A percentile compares a stretch with the other conserved stretches of the same genome.
phyloP scores from a whole-genome alignment of 345 rosid genomes.

The Euphorbia lathyris region DNA sequence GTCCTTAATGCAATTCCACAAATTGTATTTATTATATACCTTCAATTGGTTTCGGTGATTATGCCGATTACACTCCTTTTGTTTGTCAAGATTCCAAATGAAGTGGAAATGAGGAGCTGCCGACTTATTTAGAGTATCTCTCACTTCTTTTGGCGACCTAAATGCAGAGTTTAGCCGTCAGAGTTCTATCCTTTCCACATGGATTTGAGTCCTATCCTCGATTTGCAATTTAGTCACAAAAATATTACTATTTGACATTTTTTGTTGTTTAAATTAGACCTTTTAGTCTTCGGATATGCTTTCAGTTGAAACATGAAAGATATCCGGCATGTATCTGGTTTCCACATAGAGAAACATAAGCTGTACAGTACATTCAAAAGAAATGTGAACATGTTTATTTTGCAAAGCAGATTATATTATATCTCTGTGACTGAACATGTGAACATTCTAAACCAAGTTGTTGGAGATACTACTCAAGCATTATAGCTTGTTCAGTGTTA shows the following conservation, averaged over 20 bases:
- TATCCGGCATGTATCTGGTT: not conserved
- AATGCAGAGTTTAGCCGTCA: not conserved
- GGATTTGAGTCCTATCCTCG: not conserved
- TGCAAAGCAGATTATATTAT: not conserved
- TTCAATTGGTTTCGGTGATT: too few species aligned
- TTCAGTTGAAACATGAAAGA: not conserved
- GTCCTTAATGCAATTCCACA: not conserved
- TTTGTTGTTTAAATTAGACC: not conserved
- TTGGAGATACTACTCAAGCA: not conserved
- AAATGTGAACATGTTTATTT: not conserved
- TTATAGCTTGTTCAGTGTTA: not conserved
- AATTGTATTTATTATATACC: not conserved
- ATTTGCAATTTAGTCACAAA: not conserved
- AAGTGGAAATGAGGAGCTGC: not conserved
- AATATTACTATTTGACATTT: not conserved
- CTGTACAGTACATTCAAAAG: not conserved
- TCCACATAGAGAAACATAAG: not conserved
- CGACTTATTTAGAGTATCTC: not conserved
- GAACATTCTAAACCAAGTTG: not conserved
- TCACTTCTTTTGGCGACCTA: too few species aligned
- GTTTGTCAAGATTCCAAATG: not conserved
- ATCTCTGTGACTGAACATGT: not conserved
- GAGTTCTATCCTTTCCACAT: not conserved
- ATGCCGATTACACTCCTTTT: too few species aligned
- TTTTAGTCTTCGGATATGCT: not conserved